Evolutionary conservation across 1,284 basidiomycete genomes (phyloP).

Genomic region (Melampsora abietis-canadensis): DNA sequence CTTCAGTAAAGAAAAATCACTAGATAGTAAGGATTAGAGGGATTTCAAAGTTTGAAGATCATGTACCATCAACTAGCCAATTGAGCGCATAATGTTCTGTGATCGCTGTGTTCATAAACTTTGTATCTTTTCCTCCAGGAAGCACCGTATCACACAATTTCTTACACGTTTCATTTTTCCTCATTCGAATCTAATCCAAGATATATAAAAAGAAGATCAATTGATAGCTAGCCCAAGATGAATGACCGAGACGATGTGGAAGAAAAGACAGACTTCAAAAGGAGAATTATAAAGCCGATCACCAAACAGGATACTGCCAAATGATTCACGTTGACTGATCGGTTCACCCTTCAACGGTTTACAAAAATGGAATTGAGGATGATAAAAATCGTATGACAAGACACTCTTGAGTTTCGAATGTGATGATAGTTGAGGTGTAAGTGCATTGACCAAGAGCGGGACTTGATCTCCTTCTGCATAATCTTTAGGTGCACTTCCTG

Average conservation of each 20-base stretch:
- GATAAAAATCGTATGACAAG: constrained; percentile 68
- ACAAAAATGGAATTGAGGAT: constrained; percentile 81
- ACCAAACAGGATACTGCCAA: constrained; percentile 91
- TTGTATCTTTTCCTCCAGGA: constrained; percentile 65
- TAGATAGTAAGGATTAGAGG: no score
- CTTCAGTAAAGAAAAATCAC: not conserved
- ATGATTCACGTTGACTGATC: constrained; percentile 74
- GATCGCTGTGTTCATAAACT: constrained; percentile 87
- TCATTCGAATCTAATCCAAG: constrained; percentile 67
- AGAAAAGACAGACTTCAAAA: constrained; percentile 65
- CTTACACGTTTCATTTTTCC: constrained; percentile 68
- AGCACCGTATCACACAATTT: constrained; percentile 69
- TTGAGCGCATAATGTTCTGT: constrained; percentile 89
- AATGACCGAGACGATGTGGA: no score
- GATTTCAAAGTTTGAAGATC: not conserved
- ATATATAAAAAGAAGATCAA: constrained; percentile 35
- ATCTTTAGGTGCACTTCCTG: constrained; percentile 54
- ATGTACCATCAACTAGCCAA: constrained; percentile 57
- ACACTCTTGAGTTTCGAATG: constrained; percentile 28
- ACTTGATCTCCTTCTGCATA: constrained; percentile 53
- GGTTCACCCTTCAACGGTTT: constrained; percentile 67
- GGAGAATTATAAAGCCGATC: constrained; percentile 91
- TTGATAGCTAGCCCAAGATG: not conserved
- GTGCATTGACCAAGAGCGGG: constrained; percentile 53
- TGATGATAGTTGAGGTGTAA: constrained; percentile 46